These are phyloP conservation scores for Melaleuca alternifolia DNA, from an alignment of 345 rosid species.

Conservation along the genomic window DNA sequence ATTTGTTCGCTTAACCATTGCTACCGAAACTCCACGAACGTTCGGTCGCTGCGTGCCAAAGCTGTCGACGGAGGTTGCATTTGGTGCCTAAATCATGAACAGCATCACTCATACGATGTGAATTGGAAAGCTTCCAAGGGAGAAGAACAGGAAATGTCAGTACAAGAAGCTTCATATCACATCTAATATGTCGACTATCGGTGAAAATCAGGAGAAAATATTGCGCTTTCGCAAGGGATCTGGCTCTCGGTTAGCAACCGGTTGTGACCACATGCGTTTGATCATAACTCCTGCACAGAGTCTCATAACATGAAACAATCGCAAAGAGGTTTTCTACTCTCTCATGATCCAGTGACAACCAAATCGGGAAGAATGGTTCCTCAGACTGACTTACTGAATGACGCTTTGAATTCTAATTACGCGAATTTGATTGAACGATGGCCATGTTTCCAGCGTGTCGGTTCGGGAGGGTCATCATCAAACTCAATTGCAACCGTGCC, in stretches of 20 bases:
- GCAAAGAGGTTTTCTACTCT: neutral
- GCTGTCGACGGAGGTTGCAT: neutral
- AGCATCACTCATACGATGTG: neutral
- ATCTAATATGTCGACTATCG: neutral
- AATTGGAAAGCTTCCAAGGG: neutral
- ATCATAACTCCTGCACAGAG: neutral
- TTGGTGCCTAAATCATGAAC: neutral
- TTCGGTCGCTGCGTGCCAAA: neutral
- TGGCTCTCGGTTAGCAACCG: neutral
- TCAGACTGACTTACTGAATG: neutral
- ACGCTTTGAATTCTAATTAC: neutral
- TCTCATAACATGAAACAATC: neutral
- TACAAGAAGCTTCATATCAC: neutral
- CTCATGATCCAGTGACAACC: neutral
- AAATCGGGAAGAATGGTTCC: neutral
- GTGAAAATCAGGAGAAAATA: neutral
- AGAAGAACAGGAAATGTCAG: neutral
- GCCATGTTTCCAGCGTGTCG: neutral
- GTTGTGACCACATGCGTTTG: neutral
- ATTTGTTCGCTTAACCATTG: neutral
- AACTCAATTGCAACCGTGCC: neutral
- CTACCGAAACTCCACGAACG: neutral
- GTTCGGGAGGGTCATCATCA: neutral
- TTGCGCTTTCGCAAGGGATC: neutral
- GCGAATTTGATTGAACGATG: neutral